Base-by-base conservation (phyloP, 768 basidiomycete genomes). In the Fomitopsis pulvina region DNA sequence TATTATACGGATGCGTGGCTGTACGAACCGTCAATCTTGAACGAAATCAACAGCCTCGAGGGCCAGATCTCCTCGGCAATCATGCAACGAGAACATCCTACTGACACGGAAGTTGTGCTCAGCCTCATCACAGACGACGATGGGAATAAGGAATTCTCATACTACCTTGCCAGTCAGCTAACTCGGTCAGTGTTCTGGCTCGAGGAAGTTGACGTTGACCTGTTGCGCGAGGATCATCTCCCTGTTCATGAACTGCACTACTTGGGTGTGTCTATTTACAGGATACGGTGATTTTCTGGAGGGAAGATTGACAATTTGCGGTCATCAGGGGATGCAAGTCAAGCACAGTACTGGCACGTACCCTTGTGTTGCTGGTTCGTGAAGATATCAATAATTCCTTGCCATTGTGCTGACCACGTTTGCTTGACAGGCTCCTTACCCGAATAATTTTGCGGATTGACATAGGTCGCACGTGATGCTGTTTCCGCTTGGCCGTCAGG, bases 381-480 rank as follows among this genome's bases (percentile, higher is more conserved):
- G 14, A n/a, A n/a, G n/a, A n/a, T n/a, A n/a, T n/a, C n/a, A n/a
- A n/a, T n/a, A n/a, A n/a, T n/a, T n/a, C n/a, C n/a, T n/a, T n/a
- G n/a, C n/a, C n/a, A 5, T 14, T 16, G 14, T 6, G 5, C 5
- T 37, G 7, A 37, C 34, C 34, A 37, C 14, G 34, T 16, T n/a
- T 45, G 10, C 21, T 22, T 26, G 8, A 12, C 21, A 4, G 16
- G 22, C 12, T 1, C 24, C 26, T 43, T 9, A 10, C 32, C 41
- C 24, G 41, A 29, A 1, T 41, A 44, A 10, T 10, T 3, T 42
- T 14, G 14, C 4, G n/a, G n/a, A n/a, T n/a, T n/a, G n/a, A 10
- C 16, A 18, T 24, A 63, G 60, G 62, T 3, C 25, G 3, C 62
- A 63, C 38, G 52, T 60, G 2, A 41, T 48, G 18, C 54, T 59